A percentile compares a stretch with the other conserved stretches of the same genome.
These are phyloP conservation scores for Plasmodium chabaudi DNA, from an alignment of 169 alveolate species.

Conservation along the genomic window DNA sequence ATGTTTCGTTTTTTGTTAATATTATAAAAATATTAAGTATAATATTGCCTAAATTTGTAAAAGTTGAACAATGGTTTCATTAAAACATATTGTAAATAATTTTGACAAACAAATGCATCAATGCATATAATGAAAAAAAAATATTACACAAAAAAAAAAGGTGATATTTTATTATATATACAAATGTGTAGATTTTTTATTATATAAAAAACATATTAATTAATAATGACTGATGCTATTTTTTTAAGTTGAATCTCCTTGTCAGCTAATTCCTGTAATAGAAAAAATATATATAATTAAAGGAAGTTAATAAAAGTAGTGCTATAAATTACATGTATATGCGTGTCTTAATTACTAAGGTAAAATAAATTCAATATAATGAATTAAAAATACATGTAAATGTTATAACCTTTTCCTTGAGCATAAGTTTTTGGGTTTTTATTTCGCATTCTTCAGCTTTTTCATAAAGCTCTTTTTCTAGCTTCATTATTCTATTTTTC, in stretches of 20 bases:
- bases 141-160: slow-evolving; percentile 44
- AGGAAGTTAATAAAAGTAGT: background rate
- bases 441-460: slow-evolving; percentile 76
- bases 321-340: background rate
- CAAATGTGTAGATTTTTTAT: slow-evolving; percentile 20
- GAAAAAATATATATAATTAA: slow-evolving; percentile 15
- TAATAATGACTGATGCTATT: slow-evolving; percentile 75
- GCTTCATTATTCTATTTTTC: slow-evolving; percentile 73
- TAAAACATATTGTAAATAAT: slow-evolving; percentile 27
- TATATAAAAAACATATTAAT: slow-evolving; percentile 22
- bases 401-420: slow-evolving; percentile 72
- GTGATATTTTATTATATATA: slow-evolving; percentile 9
- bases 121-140: slow-evolving; percentile 57
- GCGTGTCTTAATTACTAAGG: slow-evolving; percentile 6
- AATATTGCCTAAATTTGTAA: slow-evolving; percentile 31
- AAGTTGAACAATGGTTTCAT: slow-evolving; percentile 4
- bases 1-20: slow-evolving; percentile 17
- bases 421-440: slow-evolving; percentile 70
- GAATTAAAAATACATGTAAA: slow-evolving; percentile 12
- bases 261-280: slow-evolving; percentile 65
- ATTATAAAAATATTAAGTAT: slow-evolving; percentile 23
- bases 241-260: slow-evolving; percentile 74
- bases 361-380: background rate
- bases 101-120: slow-evolving; percentile 77
- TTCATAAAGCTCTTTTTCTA: slow-evolving; percentile 73